Percentiles rank a stretch among this genome's conserved stretches.
These are phyloP conservation scores for Cryptococcus hybrid DNA, from an alignment of 1,284 basidiomycete species.

Conservation along the genomic window DNA sequence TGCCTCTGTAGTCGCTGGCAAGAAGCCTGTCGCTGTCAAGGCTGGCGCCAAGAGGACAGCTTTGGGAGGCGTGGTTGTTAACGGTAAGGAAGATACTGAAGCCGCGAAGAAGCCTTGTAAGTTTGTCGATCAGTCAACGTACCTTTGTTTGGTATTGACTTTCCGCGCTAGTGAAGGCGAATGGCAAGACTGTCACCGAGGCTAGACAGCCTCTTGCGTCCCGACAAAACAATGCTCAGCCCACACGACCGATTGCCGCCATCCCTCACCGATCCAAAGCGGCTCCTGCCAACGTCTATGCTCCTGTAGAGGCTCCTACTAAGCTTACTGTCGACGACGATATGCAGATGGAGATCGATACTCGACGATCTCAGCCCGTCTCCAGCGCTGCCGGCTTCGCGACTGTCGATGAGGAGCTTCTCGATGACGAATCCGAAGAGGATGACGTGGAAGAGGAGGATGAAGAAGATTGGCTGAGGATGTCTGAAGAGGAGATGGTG, in stretches of 20 bases:
- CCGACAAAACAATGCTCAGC: conserved; percentile 23
- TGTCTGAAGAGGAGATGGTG: conserved; percentile 51
- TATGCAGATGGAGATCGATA: conserved; percentile 42
- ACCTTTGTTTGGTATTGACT: background rate
- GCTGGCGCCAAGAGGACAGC: conserved; percentile 43
- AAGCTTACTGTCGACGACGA: conserved; percentile 15
- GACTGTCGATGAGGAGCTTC: conserved; percentile 19
- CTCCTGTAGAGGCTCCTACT: conserved; percentile 2
- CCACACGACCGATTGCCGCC: conserved; percentile 36
- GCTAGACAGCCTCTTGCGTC: conserved; percentile 35
- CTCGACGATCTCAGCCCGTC: conserved; percentile 4
- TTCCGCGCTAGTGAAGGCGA: conserved; percentile 16
- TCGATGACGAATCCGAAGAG: conserved; percentile 21
- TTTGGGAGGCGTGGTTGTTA: conserved; percentile 37
- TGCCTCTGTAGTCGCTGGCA: conserved; percentile 5
- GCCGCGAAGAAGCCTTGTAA: conserved; percentile 36
- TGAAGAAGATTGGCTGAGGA: conserved; percentile 65
- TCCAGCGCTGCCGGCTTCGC: conserved; percentile 4
- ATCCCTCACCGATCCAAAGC: conserved; percentile 35
- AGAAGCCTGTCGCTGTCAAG: conserved; percentile 36
- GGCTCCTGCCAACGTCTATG: conserved; percentile 11
- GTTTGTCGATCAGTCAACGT: conserved; percentile 5
- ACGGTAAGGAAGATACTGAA: conserved; percentile 28
- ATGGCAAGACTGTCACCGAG: conserved; percentile 25
- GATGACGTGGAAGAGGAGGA: conserved; percentile 53